Evolutionary conservation across 495 filamentous ascomycete genomes (phyloP), one percentile per base, ranked within the genome.

Genomic region (Cercophora newfieldiana): DNA sequence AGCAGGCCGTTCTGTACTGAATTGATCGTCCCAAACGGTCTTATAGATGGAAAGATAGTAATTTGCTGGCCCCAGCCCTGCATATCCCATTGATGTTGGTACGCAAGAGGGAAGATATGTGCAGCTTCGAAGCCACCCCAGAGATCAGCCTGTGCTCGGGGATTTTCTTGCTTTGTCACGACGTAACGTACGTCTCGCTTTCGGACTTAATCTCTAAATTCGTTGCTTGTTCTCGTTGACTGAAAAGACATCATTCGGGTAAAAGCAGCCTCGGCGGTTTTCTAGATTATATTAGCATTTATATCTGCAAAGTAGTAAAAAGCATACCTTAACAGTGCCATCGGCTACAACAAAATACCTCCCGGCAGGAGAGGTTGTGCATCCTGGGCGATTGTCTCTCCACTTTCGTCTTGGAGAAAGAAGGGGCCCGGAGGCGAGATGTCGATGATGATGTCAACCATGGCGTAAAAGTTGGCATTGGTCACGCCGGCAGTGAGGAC

Each of bases 231-330:
- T 48, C 59, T 31, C 25, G 37, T 62, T 21, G 51, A 55, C 24
- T 48, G 37, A 6, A 62, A 30, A 53, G 37, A 62, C 37, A 62
- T 48, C 21, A 21, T 21, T 53, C 59, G 37, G 37, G 37, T 29
- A 28, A 30, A 62, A 48, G 47, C 47, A 29, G 47, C 37, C 30
- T 62, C 59, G 59, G 24, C 24, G 59, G 24, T 62, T 29, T 30
- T 50, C 59, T 62, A n/a, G 59, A 62, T 53, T 22, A 55, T 55
- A 55, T n/a, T n/a, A n/a, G n/a, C n/a, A n/a, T n/a, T n/a, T n/a
- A n/a, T n/a, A n/a, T n/a, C n/a, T n/a, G n/a, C 25, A 21, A 55
- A 22, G 51, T 55, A 59, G 55, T 30, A 59, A 59, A 59, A 33
- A n/a, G 18, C 29, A 30, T 59, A 59, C 55, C 55, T 59, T 5